A percentile compares a stretch with the other conserved stretches of the same genome.
Evolutionary conservation across 305 asterid genomes (phyloP).

Genomic region (Andrographis paniculata): DNA sequence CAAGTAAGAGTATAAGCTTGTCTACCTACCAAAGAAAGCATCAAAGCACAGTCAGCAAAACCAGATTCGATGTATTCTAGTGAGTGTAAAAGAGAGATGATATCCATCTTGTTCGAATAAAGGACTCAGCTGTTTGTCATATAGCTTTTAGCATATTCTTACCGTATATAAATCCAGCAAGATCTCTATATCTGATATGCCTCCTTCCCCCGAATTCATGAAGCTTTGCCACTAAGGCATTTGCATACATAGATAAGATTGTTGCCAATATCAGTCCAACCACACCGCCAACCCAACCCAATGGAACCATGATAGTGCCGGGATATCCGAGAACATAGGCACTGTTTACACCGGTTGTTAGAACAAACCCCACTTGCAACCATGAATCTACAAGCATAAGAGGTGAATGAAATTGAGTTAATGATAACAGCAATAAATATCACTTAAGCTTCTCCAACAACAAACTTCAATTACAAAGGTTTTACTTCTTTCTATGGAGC

Average conservation of each 20-base stretch:
- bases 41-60: slow-evolving; percentile 10
- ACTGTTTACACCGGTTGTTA: slow-evolving; percentile 88
- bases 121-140: background rate
- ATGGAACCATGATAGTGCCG: slow-evolving; percentile 78
- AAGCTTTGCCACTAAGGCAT: slow-evolving; percentile 65
- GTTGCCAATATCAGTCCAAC: slow-evolving; percentile 75
- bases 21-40: slow-evolving; percentile 52
- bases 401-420: background rate
- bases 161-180: slow-evolving; percentile 85
- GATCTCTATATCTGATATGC: slow-evolving; percentile 86
- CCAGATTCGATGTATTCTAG: background rate
- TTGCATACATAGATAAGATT: slow-evolving; percentile 67
- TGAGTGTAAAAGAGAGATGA: background rate
- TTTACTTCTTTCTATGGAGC: too few relatives aligned
- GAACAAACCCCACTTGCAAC: slow-evolving; percentile 87
- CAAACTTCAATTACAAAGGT: background rate
- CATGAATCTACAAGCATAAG: slow-evolving; percentile 52
- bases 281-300: slow-evolving; percentile 90
- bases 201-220: slow-evolving; percentile 88
- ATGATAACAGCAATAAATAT: background rate
- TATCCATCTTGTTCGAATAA: background rate
- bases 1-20: slow-evolving; percentile 60
- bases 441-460: background rate
- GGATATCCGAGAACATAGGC: slow-evolving; percentile 90
- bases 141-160: slow-evolving; percentile 7